Conservation (phyloP, 140 eudicot species). For the Bidens hawaiensis region DNA sequence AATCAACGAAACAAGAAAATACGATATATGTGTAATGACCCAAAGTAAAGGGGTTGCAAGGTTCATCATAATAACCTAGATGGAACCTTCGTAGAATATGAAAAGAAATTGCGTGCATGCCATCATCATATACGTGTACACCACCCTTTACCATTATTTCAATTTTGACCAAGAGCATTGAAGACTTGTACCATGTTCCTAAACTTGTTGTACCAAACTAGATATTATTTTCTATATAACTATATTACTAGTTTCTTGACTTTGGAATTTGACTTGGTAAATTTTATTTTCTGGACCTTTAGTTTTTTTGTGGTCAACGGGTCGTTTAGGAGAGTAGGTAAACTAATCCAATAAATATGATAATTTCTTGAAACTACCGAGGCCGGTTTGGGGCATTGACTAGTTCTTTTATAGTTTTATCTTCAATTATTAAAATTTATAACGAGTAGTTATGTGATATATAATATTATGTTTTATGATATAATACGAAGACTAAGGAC, state of each 20-base stretch:
- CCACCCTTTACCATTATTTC: background rate
- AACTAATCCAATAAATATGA: slow-evolving; percentile 3
- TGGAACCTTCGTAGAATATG: background rate
- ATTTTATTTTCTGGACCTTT: background rate
- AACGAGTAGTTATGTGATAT: no score
- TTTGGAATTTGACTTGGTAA: slow-evolving; percentile 23
- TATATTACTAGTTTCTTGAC: background rate
- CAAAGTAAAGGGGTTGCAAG: background rate
- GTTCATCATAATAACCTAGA: background rate
- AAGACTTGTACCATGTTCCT: background rate
- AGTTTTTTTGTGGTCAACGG: slow-evolving; percentile 12
- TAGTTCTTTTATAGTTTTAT: background rate
- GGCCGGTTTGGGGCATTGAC: background rate
- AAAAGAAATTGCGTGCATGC: background rate
- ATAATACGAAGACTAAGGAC: no score
- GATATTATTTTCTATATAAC: background rate
- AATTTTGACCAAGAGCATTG: slow-evolving; percentile 1
- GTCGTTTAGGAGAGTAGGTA: slow-evolving; percentile 12
- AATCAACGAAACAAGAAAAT: background rate
- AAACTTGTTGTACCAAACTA: background rate
- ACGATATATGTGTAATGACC: background rate
- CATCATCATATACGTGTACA: slow-evolving; percentile 9
- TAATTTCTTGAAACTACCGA: background rate
- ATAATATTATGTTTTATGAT: no score
- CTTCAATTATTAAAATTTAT: no score